phyloP scores from a whole-genome alignment of 768 basidiomycete genomes.

The Xerocomus spinulosus region DNA sequence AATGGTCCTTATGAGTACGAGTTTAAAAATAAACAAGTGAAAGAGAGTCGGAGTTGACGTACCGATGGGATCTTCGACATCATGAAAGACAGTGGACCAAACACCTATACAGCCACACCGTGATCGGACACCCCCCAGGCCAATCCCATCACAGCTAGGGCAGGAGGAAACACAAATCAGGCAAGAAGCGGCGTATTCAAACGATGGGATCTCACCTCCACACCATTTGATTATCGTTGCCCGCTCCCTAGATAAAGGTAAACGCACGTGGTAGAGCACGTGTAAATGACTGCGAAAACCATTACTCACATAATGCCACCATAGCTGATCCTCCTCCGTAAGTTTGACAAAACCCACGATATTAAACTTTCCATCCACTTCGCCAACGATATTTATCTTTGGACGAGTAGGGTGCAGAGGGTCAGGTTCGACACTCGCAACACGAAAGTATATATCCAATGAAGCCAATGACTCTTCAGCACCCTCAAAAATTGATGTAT shows the following conservation, averaged over 20 bases:
- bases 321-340: constrained; percentile 52
- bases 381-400: constrained; percentile 49
- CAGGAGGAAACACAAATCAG: not conserved
- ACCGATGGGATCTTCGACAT: constrained; percentile 47
- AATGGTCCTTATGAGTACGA: constrained; percentile 19
- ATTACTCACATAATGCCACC: constrained; percentile 58
- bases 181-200: not conserved
- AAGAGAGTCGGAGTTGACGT: not conserved
- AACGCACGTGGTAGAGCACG: constrained; percentile 5
- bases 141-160: constrained; percentile 55
- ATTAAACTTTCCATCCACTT: constrained; percentile 44
- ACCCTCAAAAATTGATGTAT: constrained; percentile 47
- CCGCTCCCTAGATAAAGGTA: constrained; percentile 38
- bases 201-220: constrained; percentile 45
- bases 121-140: constrained; percentile 58
- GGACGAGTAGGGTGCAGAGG: constrained; percentile 48
- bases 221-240: constrained; percentile 47
- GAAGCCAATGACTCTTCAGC: constrained; percentile 49
- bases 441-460: constrained; percentile 42
- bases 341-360: constrained; percentile 54
- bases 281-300: not conserved
- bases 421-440: constrained; percentile 41
- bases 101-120: constrained; percentile 52
- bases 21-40: not conserved
- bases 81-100: constrained; percentile 48